Conservation (phyloP, 1,139 yeast genomes). For the Trichomonascaceae sp. region DNA sequence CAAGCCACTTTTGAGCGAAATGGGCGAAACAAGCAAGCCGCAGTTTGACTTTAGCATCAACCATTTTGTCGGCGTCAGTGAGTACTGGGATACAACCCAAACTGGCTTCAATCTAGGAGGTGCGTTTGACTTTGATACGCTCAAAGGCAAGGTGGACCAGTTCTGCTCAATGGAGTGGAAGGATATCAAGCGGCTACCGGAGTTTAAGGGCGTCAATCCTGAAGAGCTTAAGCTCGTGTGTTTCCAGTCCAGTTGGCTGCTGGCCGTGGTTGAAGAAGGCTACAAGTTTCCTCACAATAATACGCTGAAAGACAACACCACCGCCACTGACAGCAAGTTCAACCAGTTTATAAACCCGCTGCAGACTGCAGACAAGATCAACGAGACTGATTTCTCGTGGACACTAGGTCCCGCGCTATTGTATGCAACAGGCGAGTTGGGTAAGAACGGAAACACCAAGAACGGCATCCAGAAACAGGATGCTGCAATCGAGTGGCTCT, state of each 20-base stretch:
- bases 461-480: conserved; percentile 36
- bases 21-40: conserved; percentile 28
- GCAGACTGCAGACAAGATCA: conserved; percentile 47
- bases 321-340: conserved; percentile 7
- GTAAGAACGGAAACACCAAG: conserved; percentile 36
- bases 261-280: conserved; percentile 60
- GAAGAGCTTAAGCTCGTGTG: conserved; percentile 40
- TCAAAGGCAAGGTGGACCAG: conserved; percentile 33
- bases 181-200: conserved; percentile 11
- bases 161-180: conserved; percentile 36
- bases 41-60: conserved; percentile 55
- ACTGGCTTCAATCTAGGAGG: conserved; percentile 32
- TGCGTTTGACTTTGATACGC: conserved; percentile 25
- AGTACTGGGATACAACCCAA: conserved; percentile 67
- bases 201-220: conserved; percentile 18
- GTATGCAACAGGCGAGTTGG: conserved; percentile 37
- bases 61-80: conserved; percentile 68
- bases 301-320: conserved; percentile 1
- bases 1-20: conserved; percentile 34
- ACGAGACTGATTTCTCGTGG: conserved; percentile 67
- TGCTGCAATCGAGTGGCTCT: conserved; percentile 23
- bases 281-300: conserved; percentile 43
- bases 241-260: conserved; percentile 60
- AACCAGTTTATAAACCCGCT: conserved; percentile 32
- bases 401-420: conserved; percentile 69